Evolutionary conservation across 1,284 basidiomycete genomes (phyloP).

Genomic region (Singerocomus inundabilis): DNA sequence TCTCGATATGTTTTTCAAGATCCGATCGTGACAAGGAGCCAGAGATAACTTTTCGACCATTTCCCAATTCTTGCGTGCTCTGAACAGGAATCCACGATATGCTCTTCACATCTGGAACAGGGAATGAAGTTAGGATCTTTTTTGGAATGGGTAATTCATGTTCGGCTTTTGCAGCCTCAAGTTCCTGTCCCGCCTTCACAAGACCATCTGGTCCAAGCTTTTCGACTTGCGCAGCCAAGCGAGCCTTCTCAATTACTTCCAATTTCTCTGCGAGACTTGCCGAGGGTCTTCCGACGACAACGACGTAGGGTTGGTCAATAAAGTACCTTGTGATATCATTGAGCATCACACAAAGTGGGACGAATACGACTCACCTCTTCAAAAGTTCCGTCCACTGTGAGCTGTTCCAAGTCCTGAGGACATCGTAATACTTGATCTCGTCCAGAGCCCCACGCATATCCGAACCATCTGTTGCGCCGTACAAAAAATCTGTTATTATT

Average conservation of each 20-base stretch:
- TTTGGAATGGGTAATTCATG: conserved; percentile 84
- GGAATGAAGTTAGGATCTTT: conserved; percentile 80
- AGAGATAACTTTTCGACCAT: conserved; percentile 38
- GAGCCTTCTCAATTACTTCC: conserved; percentile 79
- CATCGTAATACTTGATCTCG: conserved; percentile 73
- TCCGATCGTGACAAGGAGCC: conserved; percentile 28
- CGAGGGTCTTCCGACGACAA: conserved; percentile 87
- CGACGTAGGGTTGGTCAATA: conserved; percentile 66
- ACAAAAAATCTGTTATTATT: conserved; percentile 86
- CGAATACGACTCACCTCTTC: conserved; percentile 54
- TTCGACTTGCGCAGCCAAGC: conserved; percentile 70
- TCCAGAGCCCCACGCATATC: conserved; percentile 76
- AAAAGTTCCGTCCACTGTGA: conserved; percentile 83
- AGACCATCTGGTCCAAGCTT: conserved; percentile 82
- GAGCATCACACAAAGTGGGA: conserved; percentile 3
- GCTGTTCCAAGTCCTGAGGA: conserved; percentile 70
- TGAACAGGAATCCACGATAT: conserved; percentile 96
- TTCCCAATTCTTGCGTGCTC: conserved; percentile 66
- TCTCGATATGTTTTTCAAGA: conserved; percentile 67
- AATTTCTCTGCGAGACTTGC: conserved; percentile 80
- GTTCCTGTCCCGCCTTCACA: conserved; percentile 62
- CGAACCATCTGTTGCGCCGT: conserved; percentile 82
- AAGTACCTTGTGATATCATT: conserved; percentile 60
- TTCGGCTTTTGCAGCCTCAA: conserved; percentile 84
- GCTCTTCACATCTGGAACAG: conserved; percentile 82